A percentile compares a stretch with the other conserved stretches of the same genome.
phyloP scores from a whole-genome alignment of 2,329 filamentous ascomycete genomes.

The Aureobasidium sp. region DNA sequence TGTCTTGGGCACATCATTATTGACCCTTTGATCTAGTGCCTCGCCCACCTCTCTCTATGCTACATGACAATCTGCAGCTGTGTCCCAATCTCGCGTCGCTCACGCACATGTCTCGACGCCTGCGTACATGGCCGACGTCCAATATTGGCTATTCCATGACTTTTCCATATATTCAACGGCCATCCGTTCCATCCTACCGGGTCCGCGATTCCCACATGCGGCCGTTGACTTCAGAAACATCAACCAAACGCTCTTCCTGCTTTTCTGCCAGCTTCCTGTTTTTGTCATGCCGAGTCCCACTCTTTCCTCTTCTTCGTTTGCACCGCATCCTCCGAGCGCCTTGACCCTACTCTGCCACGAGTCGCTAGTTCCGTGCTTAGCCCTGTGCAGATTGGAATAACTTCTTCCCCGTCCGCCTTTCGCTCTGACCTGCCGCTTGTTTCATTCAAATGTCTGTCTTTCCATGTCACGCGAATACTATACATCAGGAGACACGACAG shows the following conservation, averaged over 20 bases:
- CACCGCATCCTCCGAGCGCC: not conserved
- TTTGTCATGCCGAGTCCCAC: slow-evolving; percentile 9
- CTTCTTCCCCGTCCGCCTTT: not conserved
- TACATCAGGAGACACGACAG: not conserved
- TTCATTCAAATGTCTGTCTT: not conserved
- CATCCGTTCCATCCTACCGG: not conserved
- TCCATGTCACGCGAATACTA: not conserved
- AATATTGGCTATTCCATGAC: not conserved
- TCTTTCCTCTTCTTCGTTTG: slow-evolving; percentile 5
- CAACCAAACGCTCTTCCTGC: not conserved
- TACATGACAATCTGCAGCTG: not conserved
- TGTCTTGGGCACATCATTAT: not conserved
- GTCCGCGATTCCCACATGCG: not conserved
- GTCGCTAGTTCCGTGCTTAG: not conserved
- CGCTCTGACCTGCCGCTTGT: not conserved
- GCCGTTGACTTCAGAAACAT: slow-evolving; percentile 12
- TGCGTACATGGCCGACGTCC: not conserved
- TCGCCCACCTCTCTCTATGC: not conserved
- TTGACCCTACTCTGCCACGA: not conserved
- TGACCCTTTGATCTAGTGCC: not conserved
- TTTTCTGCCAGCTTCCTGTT: not conserved
- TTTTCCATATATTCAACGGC: slow-evolving; percentile 14
- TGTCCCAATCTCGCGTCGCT: not conserved
- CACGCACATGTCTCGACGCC: not conserved
- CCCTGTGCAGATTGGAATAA: slow-evolving; percentile 9